Conservation (phyloP, 2,329 filamentous ascomycete species). For the Xylaria sp. region DNA sequence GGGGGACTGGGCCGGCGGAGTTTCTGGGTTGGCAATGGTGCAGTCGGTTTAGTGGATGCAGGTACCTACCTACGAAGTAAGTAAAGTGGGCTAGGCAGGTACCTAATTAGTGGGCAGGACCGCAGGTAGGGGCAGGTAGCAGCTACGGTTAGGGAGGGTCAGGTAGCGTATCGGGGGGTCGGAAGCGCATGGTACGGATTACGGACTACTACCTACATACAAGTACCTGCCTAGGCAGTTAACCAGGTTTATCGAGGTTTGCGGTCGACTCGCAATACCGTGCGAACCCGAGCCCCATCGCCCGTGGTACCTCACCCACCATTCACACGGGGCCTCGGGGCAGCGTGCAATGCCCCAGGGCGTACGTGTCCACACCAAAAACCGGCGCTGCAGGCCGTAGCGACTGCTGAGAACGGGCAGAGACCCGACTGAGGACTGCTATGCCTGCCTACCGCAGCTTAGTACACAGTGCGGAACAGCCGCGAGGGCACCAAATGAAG, state of each 20-base stretch:
- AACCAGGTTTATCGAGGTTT: too few relatives aligned
- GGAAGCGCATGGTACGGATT: neutral
- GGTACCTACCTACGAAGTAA: neutral
- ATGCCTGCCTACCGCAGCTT: neutral
- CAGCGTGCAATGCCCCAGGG: neutral
- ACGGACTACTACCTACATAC: neutral
- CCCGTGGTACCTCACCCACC: too few relatives aligned
- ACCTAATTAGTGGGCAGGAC: neutral
- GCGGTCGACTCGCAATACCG: too few relatives aligned
- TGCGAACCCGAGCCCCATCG: too few relatives aligned
- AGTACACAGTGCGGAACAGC: neutral
- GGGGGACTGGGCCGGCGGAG: slow-evolving; percentile 14
- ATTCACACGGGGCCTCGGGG: too few relatives aligned
- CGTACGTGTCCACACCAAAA: neutral
- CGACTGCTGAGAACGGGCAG: neutral
- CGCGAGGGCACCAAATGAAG: too few relatives aligned
- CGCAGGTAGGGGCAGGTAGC: neutral
- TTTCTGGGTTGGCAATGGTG: slow-evolving; percentile 18
- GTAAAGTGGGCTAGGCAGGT: neutral
- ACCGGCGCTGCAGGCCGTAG: neutral
- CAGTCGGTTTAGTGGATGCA: neutral
- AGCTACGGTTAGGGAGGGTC: neutral
- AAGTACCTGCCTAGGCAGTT: neutral
- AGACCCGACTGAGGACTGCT: neutral
- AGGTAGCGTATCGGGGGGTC: too few relatives aligned